Evolutionary conservation across 1,139 yeast genomes (phyloP).

Genomic region (Suhomyces anneliseae): DNA sequence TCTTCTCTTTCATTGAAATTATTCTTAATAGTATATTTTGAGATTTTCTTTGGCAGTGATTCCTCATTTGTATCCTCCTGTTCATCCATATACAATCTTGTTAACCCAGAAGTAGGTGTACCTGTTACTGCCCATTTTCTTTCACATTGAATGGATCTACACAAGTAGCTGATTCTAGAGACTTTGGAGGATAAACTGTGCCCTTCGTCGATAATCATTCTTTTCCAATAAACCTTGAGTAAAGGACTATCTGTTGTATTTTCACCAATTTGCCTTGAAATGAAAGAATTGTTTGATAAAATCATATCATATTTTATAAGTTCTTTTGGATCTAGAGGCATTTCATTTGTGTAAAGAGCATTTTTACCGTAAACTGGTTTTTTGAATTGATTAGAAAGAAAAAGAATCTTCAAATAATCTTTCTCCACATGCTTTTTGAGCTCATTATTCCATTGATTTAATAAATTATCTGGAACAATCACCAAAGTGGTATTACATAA

Average conservation of each 20-base stretch:
- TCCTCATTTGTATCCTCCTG: conserved; percentile 36
- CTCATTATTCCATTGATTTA: conserved; percentile 66
- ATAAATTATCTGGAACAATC: conserved; percentile 65
- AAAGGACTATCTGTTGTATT: conserved; percentile 32
- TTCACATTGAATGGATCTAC: conserved; percentile 52
- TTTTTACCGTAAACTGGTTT: conserved; percentile 16
- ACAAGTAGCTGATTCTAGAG: conserved; percentile 50
- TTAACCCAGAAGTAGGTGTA: conserved; percentile 71
- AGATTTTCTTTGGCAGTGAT: conserved; percentile 20
- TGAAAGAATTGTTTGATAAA: conserved; percentile 48
- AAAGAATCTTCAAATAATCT: conserved; percentile 35
- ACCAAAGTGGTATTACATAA: conserved; percentile 57
- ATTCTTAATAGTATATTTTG: conserved; percentile 39
- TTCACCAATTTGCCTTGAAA: conserved; percentile 39
- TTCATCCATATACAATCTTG: conserved; percentile 57
- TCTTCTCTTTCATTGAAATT: conserved; percentile 48
- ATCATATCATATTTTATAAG: conserved; percentile 51
- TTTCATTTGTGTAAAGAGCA: conserved; percentile 18
- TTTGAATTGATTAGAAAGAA: conserved; percentile 35
- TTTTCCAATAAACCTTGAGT: conserved; percentile 57
- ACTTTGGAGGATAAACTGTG: conserved; percentile 57
- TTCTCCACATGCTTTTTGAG: conserved; percentile 52
- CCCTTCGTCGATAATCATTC: conserved; percentile 74
- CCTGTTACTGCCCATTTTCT: conserved; percentile 75
- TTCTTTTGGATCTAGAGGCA: conserved; percentile 30